These are phyloP conservation scores for Candida namnaoensis DNA, from an alignment of 805 yeast genomes.

Conservation along the genomic window DNA sequence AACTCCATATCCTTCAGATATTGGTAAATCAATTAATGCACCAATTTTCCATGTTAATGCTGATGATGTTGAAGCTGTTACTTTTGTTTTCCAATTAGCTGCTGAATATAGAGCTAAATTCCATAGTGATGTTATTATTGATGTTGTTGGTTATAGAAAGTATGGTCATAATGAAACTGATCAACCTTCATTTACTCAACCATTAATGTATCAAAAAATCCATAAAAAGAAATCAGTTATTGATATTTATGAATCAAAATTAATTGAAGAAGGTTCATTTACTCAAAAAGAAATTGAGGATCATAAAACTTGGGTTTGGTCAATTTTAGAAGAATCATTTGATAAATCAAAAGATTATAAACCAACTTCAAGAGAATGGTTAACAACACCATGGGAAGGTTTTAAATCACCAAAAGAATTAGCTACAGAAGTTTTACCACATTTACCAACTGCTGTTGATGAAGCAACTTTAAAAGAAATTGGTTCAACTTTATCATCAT, in stretches of 20 bases:
- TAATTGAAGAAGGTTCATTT: constrained; percentile 82
- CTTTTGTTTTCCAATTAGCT: constrained; percentile 88
- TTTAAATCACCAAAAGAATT: constrained; percentile 96
- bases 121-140: constrained; percentile 95
- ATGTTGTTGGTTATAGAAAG: constrained; percentile 96
- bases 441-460: constrained; percentile 87
- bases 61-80: constrained; percentile 91
- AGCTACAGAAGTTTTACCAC: constrained; percentile 92
- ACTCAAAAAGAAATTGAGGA: constrained; percentile 85
- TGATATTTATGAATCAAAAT: constrained; percentile 74
- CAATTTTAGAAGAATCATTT: constrained; percentile 83
- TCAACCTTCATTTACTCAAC: constrained; percentile 98
- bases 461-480: constrained; percentile 64
- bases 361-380: constrained; percentile 94
- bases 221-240: constrained; percentile 84
- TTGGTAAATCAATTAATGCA: constrained; percentile 93
- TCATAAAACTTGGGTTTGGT: constrained; percentile 98
- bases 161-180: constrained; percentile 99
- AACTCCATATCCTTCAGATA: constrained; percentile 95
- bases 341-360: constrained; percentile 79
- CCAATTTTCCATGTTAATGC: constrained; percentile 99
- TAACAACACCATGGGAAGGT: constrained; percentile 98
- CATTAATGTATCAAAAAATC: constrained; percentile 89
- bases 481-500: constrained; percentile 70
- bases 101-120: constrained; percentile 97